These are phyloP conservation scores for Scutellaria minor DNA, from an alignment of 257 asterid species.

Conservation along the genomic window DNA sequence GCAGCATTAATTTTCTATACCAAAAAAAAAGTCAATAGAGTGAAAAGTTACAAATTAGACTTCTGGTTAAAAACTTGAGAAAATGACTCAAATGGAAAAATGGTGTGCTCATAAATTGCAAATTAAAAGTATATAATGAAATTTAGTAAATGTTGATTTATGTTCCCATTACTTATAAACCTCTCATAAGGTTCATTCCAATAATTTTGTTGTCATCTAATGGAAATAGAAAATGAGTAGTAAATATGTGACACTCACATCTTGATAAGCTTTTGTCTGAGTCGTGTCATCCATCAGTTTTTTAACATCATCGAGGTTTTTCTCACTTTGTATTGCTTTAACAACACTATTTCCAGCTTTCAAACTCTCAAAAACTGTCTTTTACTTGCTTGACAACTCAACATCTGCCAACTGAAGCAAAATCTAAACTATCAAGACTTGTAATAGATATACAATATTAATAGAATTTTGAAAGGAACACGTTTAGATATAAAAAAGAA, in stretches of 20 bases:
- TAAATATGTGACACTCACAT: conserved; percentile 56
- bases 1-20: conserved; percentile 79
- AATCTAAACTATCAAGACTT: conserved; percentile 20
- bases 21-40: conserved; percentile 10
- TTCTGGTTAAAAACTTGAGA: neutral
- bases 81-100: too few species aligned
- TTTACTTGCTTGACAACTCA: conserved; percentile 93
- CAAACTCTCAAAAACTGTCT: conserved; percentile 95
- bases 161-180: too few species aligned
- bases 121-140: neutral
- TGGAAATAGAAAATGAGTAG: too few species aligned
- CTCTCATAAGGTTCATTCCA: conserved; percentile 11
- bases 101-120: neutral
- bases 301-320: conserved; percentile 91
- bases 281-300: conserved; percentile 95
- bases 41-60: conserved; percentile 10
- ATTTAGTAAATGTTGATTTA: neutral
- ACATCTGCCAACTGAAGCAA: conserved; percentile 90
- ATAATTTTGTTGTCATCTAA: neutral
- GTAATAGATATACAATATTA: too few species aligned
- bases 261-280: conserved; percentile 98
- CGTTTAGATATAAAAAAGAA: neutral
- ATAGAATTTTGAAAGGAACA: neutral
- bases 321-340: conserved; percentile 89
- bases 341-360: conserved; percentile 89